Conservation (phyloP, 2,329 filamentous ascomycete species). For the Fusarium veterinarium region DNA sequence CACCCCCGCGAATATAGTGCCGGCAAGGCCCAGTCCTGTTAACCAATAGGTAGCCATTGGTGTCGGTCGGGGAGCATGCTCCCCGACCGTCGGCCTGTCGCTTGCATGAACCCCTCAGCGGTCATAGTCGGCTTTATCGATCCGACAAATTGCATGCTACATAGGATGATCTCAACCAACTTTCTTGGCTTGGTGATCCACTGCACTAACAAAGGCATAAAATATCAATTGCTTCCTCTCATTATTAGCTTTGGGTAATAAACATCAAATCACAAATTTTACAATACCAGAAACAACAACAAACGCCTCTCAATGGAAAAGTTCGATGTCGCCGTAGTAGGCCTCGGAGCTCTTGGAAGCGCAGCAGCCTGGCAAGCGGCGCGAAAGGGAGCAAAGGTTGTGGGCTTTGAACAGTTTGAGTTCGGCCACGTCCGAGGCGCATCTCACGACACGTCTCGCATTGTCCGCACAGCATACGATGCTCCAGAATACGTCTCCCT, state of each 20-base stretch:
- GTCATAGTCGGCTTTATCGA: not conserved
- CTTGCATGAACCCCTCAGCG: not conserved
- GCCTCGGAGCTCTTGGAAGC: conserved; percentile 1
- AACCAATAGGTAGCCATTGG: not conserved
- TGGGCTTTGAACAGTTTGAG: conserved; percentile 7
- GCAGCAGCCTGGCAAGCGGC: conserved; percentile 4
- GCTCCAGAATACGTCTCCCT: conserved; percentile 4
- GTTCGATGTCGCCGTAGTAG: not conserved
- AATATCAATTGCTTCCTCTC: not conserved
- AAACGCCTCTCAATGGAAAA: not conserved
- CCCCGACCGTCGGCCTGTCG: not conserved
- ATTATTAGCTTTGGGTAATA: fast-evolving
- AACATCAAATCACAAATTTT: not conserved
- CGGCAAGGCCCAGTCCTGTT: too few relatives aligned
- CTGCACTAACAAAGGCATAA: not conserved
- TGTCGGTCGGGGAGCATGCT: not conserved
- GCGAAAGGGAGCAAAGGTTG: not conserved
- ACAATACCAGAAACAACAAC: not conserved
- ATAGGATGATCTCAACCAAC: not conserved
- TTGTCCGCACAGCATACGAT: conserved; percentile 2
- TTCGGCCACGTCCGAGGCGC: conserved; percentile 2
- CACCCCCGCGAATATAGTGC: too few relatives aligned
- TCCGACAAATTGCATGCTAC: not conserved
- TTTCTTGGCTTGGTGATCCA: too few relatives aligned
- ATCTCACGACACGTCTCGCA: conserved; percentile 8